Evolutionary conservation across 495 filamentous ascomycete genomes (phyloP).

Genomic region (Astrocystis sublimbata): DNA sequence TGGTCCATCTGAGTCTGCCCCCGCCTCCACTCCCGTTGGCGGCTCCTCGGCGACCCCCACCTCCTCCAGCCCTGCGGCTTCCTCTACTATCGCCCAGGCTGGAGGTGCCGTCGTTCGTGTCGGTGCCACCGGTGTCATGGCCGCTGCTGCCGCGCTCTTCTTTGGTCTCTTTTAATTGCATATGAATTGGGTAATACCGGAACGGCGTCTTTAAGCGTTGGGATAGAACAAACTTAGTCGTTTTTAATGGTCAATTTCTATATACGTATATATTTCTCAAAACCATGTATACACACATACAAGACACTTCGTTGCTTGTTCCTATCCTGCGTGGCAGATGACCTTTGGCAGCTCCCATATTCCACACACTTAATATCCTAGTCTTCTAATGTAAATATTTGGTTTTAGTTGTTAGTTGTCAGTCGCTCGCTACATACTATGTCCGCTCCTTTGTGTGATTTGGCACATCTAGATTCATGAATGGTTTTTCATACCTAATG

Average conservation of each 20-base stretch:
- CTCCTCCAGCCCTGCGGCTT: slow-evolving; percentile 6
- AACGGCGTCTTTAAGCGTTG: slow-evolving; percentile 11
- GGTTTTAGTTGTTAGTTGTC: background rate
- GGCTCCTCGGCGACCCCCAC: slow-evolving; percentile 3
- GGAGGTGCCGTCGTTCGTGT: slow-evolving; percentile 24
- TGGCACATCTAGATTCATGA: slow-evolving; percentile 3
- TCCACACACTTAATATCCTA: slow-evolving; percentile 12
- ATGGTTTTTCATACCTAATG: no score
- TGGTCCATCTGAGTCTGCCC: background rate
- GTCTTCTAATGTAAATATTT: slow-evolving; percentile 22
- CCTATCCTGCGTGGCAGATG: slow-evolving; percentile 5
- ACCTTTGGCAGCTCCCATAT: background rate
- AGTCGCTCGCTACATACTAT: slow-evolving; percentile 1
- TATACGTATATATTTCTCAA: background rate
- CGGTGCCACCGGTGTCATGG: slow-evolving; percentile 25
- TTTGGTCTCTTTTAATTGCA: slow-evolving; percentile 29
- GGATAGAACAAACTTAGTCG: slow-evolving; percentile 4
- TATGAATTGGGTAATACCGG: slow-evolving; percentile 3
- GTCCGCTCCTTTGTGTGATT: slow-evolving; percentile 13
- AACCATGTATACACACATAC: background rate
- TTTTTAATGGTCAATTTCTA: slow-evolving; percentile 6
- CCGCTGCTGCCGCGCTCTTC: slow-evolving; percentile 27
- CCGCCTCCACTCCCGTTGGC: slow-evolving; percentile 5
- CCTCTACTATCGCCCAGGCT: slow-evolving; percentile 24
- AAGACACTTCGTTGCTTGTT: background rate